These are phyloP conservation scores for Pseudocercospora macadamiae DNA, from an alignment of 2,329 filamentous ascomycete genomes.

Conservation along the genomic window DNA sequence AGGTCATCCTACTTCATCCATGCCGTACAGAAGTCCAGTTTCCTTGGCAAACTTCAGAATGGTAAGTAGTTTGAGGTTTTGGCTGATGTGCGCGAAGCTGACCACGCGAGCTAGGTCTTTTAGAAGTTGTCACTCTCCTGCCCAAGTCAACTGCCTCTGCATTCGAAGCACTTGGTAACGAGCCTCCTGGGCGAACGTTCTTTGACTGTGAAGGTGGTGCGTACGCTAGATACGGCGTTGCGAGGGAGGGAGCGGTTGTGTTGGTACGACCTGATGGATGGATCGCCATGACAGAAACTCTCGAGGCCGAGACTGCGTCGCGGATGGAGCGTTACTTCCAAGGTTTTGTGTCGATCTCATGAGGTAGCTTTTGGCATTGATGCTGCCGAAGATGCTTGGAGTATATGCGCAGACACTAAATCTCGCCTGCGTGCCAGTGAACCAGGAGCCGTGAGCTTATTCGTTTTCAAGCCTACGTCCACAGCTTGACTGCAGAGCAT, in stretches of 20 bases:
- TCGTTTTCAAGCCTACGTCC: too few species aligned
- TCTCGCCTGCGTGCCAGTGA: too few species aligned
- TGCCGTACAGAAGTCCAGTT: constrained; percentile 6
- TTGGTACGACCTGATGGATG: constrained; percentile 30
- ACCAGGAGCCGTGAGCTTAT: too few species aligned
- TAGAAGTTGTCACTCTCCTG: constrained; percentile 31
- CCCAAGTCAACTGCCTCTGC: constrained; percentile 34
- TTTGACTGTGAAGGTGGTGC: constrained; percentile 21
- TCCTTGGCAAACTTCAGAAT: constrained; percentile 6
- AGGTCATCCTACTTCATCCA: constrained; percentile 15
- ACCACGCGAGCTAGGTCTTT: constrained; percentile 23
- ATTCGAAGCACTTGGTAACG: constrained; percentile 36
- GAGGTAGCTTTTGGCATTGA: not conserved
- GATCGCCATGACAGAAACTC: constrained; percentile 18
- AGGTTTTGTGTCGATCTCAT: not conserved
- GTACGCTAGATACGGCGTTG: constrained; percentile 22
- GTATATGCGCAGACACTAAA: too few species aligned
- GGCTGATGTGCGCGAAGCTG: constrained; percentile 11
- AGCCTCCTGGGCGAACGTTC: constrained; percentile 28
- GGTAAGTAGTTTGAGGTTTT: constrained; percentile 12
- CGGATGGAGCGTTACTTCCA: constrained; percentile 21
- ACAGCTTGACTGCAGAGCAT: too few species aligned
- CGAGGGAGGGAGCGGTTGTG: constrained; percentile 14
- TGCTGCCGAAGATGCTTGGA: too few species aligned
- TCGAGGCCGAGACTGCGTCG: constrained; percentile 3